These are phyloP conservation scores for Hypoxylon sp. DNA, from an alignment of 2,329 filamentous ascomycete genomes.

Conservation along the genomic window DNA sequence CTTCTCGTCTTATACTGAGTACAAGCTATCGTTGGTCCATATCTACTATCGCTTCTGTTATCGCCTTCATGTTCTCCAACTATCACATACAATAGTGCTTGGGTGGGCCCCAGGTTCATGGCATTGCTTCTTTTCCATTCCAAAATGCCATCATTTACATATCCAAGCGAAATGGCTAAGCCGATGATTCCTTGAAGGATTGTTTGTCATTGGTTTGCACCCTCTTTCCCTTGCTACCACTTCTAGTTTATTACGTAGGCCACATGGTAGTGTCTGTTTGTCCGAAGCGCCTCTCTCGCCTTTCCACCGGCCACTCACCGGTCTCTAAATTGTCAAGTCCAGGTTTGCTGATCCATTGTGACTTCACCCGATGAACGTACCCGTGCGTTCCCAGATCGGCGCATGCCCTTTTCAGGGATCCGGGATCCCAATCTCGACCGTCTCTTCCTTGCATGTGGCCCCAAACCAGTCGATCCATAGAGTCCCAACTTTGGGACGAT, in stretches of 20 bases:
- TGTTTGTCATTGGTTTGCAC: slow-evolving; percentile 25
- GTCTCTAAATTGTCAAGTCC: slow-evolving; percentile 28
- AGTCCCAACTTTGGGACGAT: slow-evolving; percentile 30
- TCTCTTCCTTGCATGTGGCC: slow-evolving; percentile 33
- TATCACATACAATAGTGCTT: slow-evolving; percentile 17
- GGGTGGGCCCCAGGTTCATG: slow-evolving; percentile 14
- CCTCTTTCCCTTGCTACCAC: not conserved
- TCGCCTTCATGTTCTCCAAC: slow-evolving; percentile 23
- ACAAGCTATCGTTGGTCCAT: slow-evolving; percentile 11
- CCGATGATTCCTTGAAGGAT: slow-evolving; percentile 12
- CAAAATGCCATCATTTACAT: slow-evolving; percentile 15
- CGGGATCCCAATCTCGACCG: slow-evolving; percentile 35
- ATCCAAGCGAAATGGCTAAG: slow-evolving; percentile 17
- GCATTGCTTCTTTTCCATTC: slow-evolving; percentile 27
- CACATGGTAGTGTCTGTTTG: slow-evolving; percentile 11
- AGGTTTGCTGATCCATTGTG: slow-evolving; percentile 27
- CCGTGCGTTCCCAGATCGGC: slow-evolving; percentile 38
- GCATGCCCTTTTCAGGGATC: slow-evolving; percentile 37
- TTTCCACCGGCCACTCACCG: slow-evolving; percentile 28
- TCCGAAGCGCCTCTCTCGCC: slow-evolving; percentile 12
- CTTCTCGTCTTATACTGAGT: not conserved
- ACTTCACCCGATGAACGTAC: slow-evolving; percentile 27
- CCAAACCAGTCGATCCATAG: slow-evolving; percentile 32
- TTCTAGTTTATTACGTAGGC: slow-evolving; percentile 13
- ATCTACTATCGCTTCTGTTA: slow-evolving; percentile 6